Conservation (phyloP, 73 alveolate genomes). For the Paramecium caudatum region DNA sequence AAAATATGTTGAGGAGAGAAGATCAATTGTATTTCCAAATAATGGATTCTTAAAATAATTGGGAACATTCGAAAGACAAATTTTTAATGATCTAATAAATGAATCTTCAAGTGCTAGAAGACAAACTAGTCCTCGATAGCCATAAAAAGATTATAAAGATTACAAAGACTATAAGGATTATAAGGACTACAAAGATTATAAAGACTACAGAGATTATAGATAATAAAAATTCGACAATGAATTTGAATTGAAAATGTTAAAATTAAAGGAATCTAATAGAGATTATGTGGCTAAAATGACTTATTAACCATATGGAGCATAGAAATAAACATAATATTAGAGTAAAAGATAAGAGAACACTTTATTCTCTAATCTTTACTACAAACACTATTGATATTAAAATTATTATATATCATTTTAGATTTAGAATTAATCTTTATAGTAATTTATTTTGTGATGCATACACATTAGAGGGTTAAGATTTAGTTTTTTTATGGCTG, state of each 20-base stretch:
- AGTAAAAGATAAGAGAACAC: constrained; percentile 2
- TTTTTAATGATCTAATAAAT: constrained; percentile 21
- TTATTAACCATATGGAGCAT: too few species aligned
- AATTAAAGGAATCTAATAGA: constrained; percentile 3
- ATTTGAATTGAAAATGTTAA: background rate
- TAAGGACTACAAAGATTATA: too few species aligned
- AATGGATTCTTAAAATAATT: constrained; percentile 61
- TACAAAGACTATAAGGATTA: too few species aligned
- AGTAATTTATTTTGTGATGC: background rate
- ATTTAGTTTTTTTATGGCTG: background rate
- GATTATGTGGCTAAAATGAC: too few species aligned
- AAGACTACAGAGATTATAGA: too few species aligned
- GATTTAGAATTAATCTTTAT: constrained; percentile 17
- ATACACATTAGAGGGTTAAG: background rate
- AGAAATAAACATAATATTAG: too few species aligned
- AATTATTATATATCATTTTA: background rate
- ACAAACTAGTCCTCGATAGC: background rate
- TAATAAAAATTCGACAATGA: background rate
- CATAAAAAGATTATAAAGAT: background rate
- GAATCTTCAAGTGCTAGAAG: background rate
- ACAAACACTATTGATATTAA: constrained; percentile 39
- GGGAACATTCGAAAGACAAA: constrained; percentile 36
- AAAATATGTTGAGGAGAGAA: constrained; percentile 31
- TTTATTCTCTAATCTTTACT: constrained; percentile 24
- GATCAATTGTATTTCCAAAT: constrained; percentile 53